These are phyloP conservation scores for Fusarium papillatum DNA, from an alignment of 2,329 filamentous ascomycete genomes.

Conservation along the genomic window DNA sequence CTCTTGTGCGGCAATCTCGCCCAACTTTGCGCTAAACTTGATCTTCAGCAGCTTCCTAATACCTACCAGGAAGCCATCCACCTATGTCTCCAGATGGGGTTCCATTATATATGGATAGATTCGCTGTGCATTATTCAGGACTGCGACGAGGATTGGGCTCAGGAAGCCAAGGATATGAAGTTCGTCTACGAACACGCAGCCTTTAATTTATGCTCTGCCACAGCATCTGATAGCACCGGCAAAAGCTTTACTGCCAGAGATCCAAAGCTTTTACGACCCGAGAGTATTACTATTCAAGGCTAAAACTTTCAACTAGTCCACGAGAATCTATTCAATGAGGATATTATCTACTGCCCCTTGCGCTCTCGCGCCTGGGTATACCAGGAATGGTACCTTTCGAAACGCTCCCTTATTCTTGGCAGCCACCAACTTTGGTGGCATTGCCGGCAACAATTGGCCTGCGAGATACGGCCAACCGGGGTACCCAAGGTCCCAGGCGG, in stretches of 20 bases:
- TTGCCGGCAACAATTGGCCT: neutral
- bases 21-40: neutral
- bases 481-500: neutral
- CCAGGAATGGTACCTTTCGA: slow-evolving; percentile 4
- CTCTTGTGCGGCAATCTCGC: neutral
- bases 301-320: neutral
- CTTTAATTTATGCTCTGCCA: neutral
- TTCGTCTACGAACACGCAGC: neutral
- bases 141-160: neutral
- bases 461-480: neutral
- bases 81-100: neutral
- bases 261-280: neutral
- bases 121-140: slow-evolving; percentile 1
- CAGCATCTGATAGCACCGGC: neutral
- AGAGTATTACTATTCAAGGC: neutral
- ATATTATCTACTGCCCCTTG: neutral
- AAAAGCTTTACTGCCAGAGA: neutral
- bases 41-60: neutral
- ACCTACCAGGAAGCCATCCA: neutral
- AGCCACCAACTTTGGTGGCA: slow-evolving; percentile 3
- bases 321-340: neutral
- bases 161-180: neutral
- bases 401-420: slow-evolving; percentile 3
- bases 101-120: neutral
- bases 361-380: neutral